phyloP scores from a whole-genome alignment of 768 basidiomycete species.

The Hygrophoropsis aurantiaca region DNA sequence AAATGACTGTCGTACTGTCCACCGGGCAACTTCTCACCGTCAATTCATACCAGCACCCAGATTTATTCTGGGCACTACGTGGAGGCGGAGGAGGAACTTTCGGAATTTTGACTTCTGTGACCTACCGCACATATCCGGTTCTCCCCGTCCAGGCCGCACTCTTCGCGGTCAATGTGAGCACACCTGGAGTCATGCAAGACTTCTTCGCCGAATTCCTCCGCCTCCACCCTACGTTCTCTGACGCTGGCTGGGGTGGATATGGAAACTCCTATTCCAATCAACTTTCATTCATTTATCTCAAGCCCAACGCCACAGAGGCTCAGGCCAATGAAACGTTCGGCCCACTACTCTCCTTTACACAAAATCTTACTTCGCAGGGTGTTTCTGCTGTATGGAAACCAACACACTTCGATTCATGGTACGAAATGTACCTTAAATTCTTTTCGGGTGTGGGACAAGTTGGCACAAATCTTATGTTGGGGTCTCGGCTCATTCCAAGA shows the following conservation, averaged over 20 bases:
- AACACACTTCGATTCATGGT: constrained; percentile 19
- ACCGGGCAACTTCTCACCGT: constrained; percentile 37
- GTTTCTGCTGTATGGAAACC: constrained; percentile 2
- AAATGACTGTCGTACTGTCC: constrained; percentile 46
- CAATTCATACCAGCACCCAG: constrained; percentile 39
- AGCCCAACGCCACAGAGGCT: constrained; percentile 35
- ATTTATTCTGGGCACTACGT: constrained; percentile 48
- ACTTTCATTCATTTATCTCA: constrained; percentile 20
- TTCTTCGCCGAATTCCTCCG: constrained; percentile 32
- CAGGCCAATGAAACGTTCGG: constrained; percentile 35
- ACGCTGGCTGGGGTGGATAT: constrained; percentile 43
- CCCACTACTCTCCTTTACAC: constrained; percentile 29
- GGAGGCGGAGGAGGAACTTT: constrained; percentile 6
- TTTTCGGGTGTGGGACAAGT: constrained; percentile 11
- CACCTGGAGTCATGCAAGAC: constrained; percentile 23
- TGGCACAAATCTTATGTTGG: constrained; percentile 27
- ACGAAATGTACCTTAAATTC: constrained; percentile 16
- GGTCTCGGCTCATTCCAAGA: constrained; percentile 34
- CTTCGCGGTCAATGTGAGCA: constrained; percentile 32
- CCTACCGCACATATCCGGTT: constrained; percentile 39
- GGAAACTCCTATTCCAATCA: constrained; percentile 3
- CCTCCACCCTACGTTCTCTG: constrained; percentile 31
- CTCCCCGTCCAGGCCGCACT: constrained; percentile 29
- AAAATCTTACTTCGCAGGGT: constrained; percentile 22
- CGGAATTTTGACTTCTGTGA: constrained; percentile 44